Percentiles rank a stretch among this genome's conserved stretches.
Evolutionary conservation across 306 rosid genomes (phyloP).

Genomic region (Vachellia collinsii): DNA sequence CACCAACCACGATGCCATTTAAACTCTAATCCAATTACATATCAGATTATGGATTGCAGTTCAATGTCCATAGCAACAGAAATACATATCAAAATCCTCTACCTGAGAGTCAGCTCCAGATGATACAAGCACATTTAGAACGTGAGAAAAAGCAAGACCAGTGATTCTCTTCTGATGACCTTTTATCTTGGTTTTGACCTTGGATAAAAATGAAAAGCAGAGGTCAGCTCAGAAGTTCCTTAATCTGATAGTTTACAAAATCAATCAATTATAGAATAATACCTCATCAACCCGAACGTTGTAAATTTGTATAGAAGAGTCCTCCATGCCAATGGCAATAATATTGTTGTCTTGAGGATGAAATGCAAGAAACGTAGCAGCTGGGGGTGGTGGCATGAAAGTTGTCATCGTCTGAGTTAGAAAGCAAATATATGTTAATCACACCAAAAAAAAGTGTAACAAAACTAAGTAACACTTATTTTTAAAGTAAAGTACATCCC

Average conservation of each 20-base stretch:
- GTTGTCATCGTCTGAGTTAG: slow-evolving; percentile 93
- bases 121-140: slow-evolving; percentile 90
- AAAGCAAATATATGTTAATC: slow-evolving; percentile 32
- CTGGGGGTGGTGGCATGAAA: slow-evolving; percentile 99
- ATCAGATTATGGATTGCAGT: not conserved
- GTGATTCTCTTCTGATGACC: slow-evolving; percentile 99
- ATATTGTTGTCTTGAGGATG: slow-evolving; percentile 99
- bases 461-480: not conserved
- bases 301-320: slow-evolving; percentile 92
- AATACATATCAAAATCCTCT: slow-evolving; percentile 34
- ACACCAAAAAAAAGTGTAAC: not conserved
- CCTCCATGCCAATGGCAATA: slow-evolving; percentile 99
- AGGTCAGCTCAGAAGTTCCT: slow-evolving; percentile 18
- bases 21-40: not conserved
- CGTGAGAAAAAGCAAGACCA: slow-evolving; percentile 92
- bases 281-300: slow-evolving; percentile 98
- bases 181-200: slow-evolving; percentile 93
- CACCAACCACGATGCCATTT: not conserved
- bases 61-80: slow-evolving; percentile 27
- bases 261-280: slow-evolving; percentile 30
- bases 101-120: slow-evolving; percentile 99
- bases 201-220: slow-evolving; percentile 34
- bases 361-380: slow-evolving; percentile 97
- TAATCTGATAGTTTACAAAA: slow-evolving; percentile 21
- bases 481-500: not conserved